Conservation (phyloP, 805 yeast species). For the Sugiyamaella valdiviana region DNA sequence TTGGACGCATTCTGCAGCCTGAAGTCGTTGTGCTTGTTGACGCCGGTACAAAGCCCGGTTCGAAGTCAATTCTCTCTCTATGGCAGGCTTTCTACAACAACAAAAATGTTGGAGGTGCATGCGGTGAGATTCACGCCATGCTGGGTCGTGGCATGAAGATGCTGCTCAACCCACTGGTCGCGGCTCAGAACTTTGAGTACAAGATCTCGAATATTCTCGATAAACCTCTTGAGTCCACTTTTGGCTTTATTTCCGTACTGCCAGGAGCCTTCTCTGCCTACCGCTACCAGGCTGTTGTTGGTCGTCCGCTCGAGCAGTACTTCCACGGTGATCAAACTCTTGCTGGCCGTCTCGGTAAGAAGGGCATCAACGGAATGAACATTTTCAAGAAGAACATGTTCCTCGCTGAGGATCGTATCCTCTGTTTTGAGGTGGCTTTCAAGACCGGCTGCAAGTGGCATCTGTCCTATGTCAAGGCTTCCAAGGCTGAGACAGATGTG, state of each 20-base stretch:
- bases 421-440: conserved; percentile 59
- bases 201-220: conserved; percentile 62
- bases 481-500: conserved; percentile 64
- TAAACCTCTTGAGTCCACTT: conserved; percentile 58
- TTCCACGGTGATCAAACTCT: conserved; percentile 60
- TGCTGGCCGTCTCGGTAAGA: conserved; percentile 40
- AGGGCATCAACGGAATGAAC: conserved; percentile 53
- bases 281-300: conserved; percentile 52
- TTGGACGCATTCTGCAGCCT: conserved; percentile 52
- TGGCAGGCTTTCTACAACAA: conserved; percentile 61
- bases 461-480: conserved; percentile 54
- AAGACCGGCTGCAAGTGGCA: conserved; percentile 54
- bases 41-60: conserved; percentile 60
- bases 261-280: conserved; percentile 70
- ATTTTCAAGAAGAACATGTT: conserved; percentile 66
- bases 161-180: conserved; percentile 54
- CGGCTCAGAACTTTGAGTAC: conserved; percentile 61
- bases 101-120: conserved; percentile 59
- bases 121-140: conserved; percentile 64
- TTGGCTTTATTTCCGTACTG: conserved; percentile 58
- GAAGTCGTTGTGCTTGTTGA: conserved; percentile 52
- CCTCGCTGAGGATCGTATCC: conserved; percentile 62
- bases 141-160: conserved; percentile 38
- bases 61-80: conserved; percentile 49
- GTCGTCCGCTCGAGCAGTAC: conserved; percentile 60